Evolutionary conservation across 1,139 yeast genomes (phyloP).

Genomic region (Debaryomyces nepalensis): DNA sequence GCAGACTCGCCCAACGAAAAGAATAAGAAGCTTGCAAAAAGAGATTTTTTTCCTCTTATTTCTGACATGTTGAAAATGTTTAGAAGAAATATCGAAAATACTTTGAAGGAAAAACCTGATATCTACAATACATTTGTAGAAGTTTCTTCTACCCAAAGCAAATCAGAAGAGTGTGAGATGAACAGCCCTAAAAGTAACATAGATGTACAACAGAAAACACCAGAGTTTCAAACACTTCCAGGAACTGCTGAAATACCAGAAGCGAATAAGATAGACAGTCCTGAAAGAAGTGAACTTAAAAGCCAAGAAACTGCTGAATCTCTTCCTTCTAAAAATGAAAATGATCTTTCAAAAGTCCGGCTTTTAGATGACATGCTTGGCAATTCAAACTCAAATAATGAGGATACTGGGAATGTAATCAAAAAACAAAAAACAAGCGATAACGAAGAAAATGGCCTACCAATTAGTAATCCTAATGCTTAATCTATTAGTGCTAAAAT

Average conservation of each 20-base stretch:
- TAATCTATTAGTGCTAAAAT: neutral
- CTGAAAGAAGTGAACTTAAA: no score
- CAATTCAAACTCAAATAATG: no score
- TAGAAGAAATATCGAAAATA: constrained; percentile 37
- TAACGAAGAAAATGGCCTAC: neutral
- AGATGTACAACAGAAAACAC: no score
- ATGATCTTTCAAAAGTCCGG: neutral
- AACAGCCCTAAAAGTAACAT: neutral
- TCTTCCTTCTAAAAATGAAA: neutral
- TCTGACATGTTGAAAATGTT: constrained; percentile 37
- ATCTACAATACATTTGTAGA: constrained; percentile 37
- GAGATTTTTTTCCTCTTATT: constrained; percentile 49
- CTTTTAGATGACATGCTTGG: neutral
- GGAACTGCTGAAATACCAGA: no score
- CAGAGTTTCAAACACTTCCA: no score
- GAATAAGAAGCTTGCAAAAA: constrained; percentile 45
- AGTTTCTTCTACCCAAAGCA: neutral
- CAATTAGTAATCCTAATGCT: neutral
- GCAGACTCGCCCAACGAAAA: constrained; percentile 40
- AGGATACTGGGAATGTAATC: neutral
- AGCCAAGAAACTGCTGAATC: neutral
- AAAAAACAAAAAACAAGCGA: neutral
- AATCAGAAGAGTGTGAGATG: neutral
- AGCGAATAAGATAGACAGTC: neutral
- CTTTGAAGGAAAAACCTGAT: constrained; percentile 36